Percentiles rank a stretch among this genome's conserved stretches.
Evolutionary conservation across 176 grass and related monocot species (phyloP).

Genomic region (Secale cereale): DNA sequence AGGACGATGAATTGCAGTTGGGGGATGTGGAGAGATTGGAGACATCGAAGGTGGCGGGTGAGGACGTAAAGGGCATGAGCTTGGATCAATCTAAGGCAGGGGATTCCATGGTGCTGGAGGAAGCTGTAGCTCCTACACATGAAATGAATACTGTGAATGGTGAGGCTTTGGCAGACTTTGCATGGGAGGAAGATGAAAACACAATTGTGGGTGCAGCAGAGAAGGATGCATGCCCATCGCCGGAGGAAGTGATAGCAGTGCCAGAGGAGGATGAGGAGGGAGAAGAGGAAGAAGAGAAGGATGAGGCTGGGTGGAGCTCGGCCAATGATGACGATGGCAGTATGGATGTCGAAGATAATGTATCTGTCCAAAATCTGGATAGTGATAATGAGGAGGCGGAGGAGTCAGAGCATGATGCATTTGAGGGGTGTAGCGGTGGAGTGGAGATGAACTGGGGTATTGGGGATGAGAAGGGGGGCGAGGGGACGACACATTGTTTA

Average conservation of each 20-base stretch:
- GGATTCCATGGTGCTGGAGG: constrained; percentile 5
- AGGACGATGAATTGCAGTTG: too few species aligned
- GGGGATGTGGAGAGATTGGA: background rate
- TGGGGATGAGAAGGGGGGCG: constrained; percentile 40
- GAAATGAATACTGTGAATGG: background rate
- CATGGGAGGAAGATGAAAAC: background rate
- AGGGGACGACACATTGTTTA: constrained; percentile 42
- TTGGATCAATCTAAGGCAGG: background rate
- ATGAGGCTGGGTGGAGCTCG: constrained; percentile 35
- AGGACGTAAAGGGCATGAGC: constrained; percentile 2
- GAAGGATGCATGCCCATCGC: constrained; percentile 20
- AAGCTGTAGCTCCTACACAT: background rate
- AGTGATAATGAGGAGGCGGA: constrained; percentile 35
- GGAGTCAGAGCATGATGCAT: constrained; percentile 42
- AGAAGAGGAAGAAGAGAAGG: constrained; percentile 30
- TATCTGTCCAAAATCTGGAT: constrained; percentile 34
- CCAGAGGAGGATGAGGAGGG: constrained; percentile 13
- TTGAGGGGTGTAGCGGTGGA: constrained; percentile 37
- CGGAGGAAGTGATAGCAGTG: constrained; percentile 15
- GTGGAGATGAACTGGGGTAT: constrained; percentile 53
- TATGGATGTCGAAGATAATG: constrained; percentile 40
- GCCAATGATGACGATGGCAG: constrained; percentile 23
- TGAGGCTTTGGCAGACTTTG: background rate
- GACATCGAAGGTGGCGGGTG: background rate
- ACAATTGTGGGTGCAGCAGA: background rate